phyloP scores from a whole-genome alignment of 257 asterid species.

The Perilla frutescens region DNA sequence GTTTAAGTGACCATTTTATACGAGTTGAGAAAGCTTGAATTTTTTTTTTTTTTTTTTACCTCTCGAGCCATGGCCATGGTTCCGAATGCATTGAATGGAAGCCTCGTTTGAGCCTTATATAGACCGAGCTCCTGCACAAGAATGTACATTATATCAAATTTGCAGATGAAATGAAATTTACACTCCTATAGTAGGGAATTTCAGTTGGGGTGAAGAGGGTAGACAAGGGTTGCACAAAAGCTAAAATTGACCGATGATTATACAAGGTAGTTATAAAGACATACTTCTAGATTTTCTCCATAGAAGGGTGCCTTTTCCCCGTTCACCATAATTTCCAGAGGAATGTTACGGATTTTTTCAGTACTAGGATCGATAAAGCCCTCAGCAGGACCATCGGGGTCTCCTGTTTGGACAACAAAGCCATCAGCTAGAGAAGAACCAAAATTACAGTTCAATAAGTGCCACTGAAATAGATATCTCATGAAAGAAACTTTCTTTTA shows the following conservation, averaged over 20 bases:
- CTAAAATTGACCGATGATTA: background rate
- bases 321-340: conserved; percentile 84
- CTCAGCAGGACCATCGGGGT: conserved; percentile 99
- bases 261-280: conserved; percentile 30
- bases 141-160: conserved; percentile 33
- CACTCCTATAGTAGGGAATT: background rate
- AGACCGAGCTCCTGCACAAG: conserved; percentile 85
- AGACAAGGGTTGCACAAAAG: background rate
- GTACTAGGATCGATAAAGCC: conserved; percentile 98
- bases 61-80: conserved; percentile 99
- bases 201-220: background rate
- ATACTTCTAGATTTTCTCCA: conserved; percentile 92
- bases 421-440: conserved; percentile 85
- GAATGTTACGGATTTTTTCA: conserved; percentile 81
- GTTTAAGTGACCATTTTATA: background rate
- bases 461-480: background rate
- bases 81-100: conserved; percentile 97
- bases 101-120: conserved; percentile 96
- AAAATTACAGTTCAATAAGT: conserved; percentile 37
- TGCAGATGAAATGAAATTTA: background rate
- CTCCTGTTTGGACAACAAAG: conserved; percentile 98
- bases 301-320: conserved; percentile 93
- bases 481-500: conserved; percentile 6
- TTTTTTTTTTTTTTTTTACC: conserved; percentile 53
- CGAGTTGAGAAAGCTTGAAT: background rate